These are phyloP conservation scores for Cylindrotheca fusiformis DNA, from an alignment of 108 stramenopile genomes.

Conservation along the genomic window DNA sequence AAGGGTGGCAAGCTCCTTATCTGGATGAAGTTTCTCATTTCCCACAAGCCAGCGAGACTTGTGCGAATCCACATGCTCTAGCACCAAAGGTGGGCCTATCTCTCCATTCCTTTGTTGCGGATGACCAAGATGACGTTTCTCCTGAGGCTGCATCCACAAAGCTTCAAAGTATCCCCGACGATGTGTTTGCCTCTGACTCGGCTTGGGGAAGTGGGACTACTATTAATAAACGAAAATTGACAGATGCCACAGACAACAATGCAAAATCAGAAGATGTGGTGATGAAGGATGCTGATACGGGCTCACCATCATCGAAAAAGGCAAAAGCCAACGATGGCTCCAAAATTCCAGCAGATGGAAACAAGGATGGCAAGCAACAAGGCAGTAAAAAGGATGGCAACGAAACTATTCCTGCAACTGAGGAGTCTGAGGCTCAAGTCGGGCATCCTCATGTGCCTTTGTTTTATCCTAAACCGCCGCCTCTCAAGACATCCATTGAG, in stretches of 20 bases:
- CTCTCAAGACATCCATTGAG: constrained; percentile 6
- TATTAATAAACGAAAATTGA: constrained; percentile 21
- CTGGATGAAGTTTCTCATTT: constrained; percentile 56
- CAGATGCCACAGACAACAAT: constrained; percentile 7
- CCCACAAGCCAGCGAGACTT: constrained; percentile 43
- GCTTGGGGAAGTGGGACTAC: constrained; percentile 30
- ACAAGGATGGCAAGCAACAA: constrained; percentile 3
- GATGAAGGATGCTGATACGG: constrained; percentile 16
- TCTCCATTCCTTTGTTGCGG: constrained; percentile 32
- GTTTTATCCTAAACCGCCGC: constrained; percentile 34
- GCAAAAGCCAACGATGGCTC: constrained; percentile 11
- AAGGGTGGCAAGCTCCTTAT: constrained; percentile 80
- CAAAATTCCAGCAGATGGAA: neutral
- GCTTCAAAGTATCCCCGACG: constrained; percentile 36
- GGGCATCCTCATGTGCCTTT: constrained; percentile 12
- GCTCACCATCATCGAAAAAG: constrained; percentile 22
- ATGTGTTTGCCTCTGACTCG: constrained; percentile 30
- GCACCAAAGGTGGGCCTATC: constrained; percentile 37
- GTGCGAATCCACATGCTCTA: constrained; percentile 75
- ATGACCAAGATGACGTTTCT: constrained; percentile 33
- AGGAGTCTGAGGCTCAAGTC: neutral
- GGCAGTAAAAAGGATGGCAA: constrained; percentile 2
- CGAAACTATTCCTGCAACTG: constrained; percentile 1
- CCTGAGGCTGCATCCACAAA: constrained; percentile 7
- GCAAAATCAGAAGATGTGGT: constrained; percentile 6